Evolutionary conservation across 805 yeast genomes (phyloP).

Genomic region (Lipomyces spencermartinsiae): DNA sequence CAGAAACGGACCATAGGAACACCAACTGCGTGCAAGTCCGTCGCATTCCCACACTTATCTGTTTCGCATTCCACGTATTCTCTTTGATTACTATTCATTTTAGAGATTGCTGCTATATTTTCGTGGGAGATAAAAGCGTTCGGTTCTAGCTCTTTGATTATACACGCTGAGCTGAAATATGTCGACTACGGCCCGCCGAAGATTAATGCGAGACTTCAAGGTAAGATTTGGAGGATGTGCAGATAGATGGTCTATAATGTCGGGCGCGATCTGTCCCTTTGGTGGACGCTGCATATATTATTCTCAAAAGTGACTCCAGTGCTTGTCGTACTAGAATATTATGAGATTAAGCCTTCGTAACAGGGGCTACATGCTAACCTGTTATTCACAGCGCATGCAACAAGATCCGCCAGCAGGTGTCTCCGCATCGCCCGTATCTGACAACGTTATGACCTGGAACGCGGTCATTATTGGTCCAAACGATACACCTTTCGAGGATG

Average conservation of each 20-base stretch:
- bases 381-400: slow-evolving; percentile 73
- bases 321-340: neutral
- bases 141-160: neutral
- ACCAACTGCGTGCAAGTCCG: too few relatives aligned
- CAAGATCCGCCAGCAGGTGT: slow-evolving; percentile 98
- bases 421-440: slow-evolving; percentile 95
- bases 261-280: neutral
- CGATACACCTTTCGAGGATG: slow-evolving; percentile 98
- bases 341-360: neutral
- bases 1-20: neutral
- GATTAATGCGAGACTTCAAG: slow-evolving; percentile 97
- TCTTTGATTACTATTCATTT: neutral
- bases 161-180: slow-evolving; percentile 48
- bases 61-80: neutral
- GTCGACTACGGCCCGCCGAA: slow-evolving; percentile 99
- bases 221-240: slow-evolving; percentile 50
- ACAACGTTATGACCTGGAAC: slow-evolving; percentile 96
- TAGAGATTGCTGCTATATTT: neutral
- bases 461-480: slow-evolving; percentile 98
- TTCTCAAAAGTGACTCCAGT: neutral
- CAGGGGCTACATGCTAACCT: slow-evolving; percentile 15
- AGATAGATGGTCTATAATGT: too few relatives aligned
- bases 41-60: neutral
- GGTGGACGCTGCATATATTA: neutral
- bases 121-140: neutral